Conservation (phyloP, 2,329 filamentous ascomycete genomes). For the Colletotrichum echinochloae region DNA sequence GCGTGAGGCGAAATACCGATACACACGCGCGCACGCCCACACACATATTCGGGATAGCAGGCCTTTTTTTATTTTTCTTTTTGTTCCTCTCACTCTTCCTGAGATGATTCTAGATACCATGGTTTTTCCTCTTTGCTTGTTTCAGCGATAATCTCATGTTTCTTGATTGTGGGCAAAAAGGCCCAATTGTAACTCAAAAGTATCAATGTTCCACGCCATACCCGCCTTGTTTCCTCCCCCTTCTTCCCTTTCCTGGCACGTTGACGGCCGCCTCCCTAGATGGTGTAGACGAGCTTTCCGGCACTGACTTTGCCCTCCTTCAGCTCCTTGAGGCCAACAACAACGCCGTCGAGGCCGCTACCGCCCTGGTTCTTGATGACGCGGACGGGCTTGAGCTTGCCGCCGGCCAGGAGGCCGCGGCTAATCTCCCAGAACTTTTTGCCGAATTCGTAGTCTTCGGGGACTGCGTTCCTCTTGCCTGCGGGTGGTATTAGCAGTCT, state of each 20-base stretch:
- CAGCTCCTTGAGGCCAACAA: slow-evolving; percentile 50
- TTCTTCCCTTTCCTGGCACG: too few relatives aligned
- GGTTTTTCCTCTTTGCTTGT: slow-evolving; percentile 1
- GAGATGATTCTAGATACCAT: slow-evolving; percentile 32
- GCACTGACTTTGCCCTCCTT: slow-evolving; percentile 52
- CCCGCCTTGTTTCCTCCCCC: background rate
- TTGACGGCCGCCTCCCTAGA: background rate
- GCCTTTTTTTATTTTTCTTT: background rate
- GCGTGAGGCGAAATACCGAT: background rate
- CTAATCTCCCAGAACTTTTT: slow-evolving; percentile 51
- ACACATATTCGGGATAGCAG: background rate
- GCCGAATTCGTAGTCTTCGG: slow-evolving; percentile 49
- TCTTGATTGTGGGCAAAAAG: background rate
- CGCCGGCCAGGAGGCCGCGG: slow-evolving; percentile 48
- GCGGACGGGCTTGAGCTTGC: slow-evolving; percentile 50
- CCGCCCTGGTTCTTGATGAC: slow-evolving; percentile 47
- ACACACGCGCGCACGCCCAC: background rate
- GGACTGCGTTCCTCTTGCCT: slow-evolving; percentile 30
- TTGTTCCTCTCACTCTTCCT: background rate
- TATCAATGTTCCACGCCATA: background rate
- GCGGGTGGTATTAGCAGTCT: background rate
- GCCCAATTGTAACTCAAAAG: background rate
- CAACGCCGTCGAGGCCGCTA: slow-evolving; percentile 49
- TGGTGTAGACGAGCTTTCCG: slow-evolving; percentile 57
- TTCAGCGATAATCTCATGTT: background rate